Evolutionary conservation across 1,284 basidiomycete species (phyloP), one percentile per base, ranked within the genome.

Genomic region (Boletus sp.): DNA sequence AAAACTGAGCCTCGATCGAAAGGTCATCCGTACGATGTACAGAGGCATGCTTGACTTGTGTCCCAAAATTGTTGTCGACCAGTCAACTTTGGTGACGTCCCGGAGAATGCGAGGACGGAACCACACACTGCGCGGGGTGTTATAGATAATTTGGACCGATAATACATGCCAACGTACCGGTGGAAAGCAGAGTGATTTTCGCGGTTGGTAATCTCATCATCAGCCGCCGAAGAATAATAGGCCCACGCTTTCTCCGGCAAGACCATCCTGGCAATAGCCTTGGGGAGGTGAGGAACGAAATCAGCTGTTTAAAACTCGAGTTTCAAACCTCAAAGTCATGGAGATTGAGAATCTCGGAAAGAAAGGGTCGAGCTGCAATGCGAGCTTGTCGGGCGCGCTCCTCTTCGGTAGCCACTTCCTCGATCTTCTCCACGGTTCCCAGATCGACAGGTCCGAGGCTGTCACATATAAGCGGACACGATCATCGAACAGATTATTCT

Each of bases 131-230:
- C 17, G 36, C 17, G 33, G 17, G 5, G 4, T 13, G n/a, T 48
- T 17, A 41, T n/a, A 23, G 4, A 26, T 32, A 13, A 9, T 16
- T 19, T 20, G 38, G 32, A 38, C 16, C n/a, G 27, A 16, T 2
- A 5, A 19, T 27, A 27, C n/a, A 33, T 8, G 26, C 10, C 32
- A 17, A 57, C 68, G 36, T 42, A 80, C 87, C 91, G 73, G 56
- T 92, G 90, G 64, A 88, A 97, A 0, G 91, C 91, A 41, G 81
- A 76, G 49, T 88, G 86, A 63, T 96, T 96, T 68, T 97, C 93
- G 20, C 93, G 76, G 67, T 80, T 80, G 29, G 87, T 94, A 57
- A 92, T 88, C 67, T 93, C 91, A 60, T 93, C 91, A 61, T 94
- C 91, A 10, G 90, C 82, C 12, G 90, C 91, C 14, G 85, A 89